These are phyloP conservation scores for Wickerhamomyces alni DNA, from an alignment of 805 yeast species.

Conservation along the genomic window DNA sequence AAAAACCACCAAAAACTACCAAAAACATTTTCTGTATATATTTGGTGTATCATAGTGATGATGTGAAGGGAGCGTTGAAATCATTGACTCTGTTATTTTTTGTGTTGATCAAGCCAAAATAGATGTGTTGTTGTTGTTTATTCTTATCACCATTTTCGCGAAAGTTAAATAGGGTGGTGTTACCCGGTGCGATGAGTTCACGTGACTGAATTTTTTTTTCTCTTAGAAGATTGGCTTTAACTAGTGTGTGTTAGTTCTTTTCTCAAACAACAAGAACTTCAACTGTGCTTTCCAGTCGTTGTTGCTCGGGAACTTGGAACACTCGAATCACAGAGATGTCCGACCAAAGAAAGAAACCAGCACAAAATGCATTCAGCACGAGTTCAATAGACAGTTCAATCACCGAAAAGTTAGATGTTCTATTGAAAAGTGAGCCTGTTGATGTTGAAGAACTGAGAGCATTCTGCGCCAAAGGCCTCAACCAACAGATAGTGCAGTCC, in stretches of 20 bases:
- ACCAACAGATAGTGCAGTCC: slow-evolving; percentile 33
- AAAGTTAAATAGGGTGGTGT: background rate
- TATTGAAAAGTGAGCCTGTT: background rate
- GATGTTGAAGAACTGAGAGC: slow-evolving; percentile 18
- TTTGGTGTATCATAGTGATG: too few relatives aligned
- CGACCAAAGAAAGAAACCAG: background rate
- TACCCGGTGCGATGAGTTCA: background rate
- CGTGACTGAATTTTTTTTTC: slow-evolving; percentile 1
- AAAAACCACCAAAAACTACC: too few relatives aligned
- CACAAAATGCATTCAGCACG: background rate
- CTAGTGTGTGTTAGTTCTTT: too few relatives aligned
- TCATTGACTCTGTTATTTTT: too few relatives aligned
- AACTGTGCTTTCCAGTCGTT: too few relatives aligned
- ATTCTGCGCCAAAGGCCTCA: slow-evolving; percentile 30
- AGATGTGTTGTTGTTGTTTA: background rate
- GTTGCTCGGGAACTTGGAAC: too few relatives aligned
- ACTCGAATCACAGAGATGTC: background rate
- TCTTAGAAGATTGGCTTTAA: too few relatives aligned
- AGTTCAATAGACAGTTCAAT: slow-evolving; percentile 8
- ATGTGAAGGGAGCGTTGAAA: too few relatives aligned
- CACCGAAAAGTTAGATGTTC: background rate
- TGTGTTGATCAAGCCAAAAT: too few relatives aligned
- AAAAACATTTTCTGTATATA: too few relatives aligned
- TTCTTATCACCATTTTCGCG: background rate
- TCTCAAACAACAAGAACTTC: too few relatives aligned